Evolutionary conservation across 805 yeast genomes (phyloP).

Genomic region (Candida mattraensis): DNA sequence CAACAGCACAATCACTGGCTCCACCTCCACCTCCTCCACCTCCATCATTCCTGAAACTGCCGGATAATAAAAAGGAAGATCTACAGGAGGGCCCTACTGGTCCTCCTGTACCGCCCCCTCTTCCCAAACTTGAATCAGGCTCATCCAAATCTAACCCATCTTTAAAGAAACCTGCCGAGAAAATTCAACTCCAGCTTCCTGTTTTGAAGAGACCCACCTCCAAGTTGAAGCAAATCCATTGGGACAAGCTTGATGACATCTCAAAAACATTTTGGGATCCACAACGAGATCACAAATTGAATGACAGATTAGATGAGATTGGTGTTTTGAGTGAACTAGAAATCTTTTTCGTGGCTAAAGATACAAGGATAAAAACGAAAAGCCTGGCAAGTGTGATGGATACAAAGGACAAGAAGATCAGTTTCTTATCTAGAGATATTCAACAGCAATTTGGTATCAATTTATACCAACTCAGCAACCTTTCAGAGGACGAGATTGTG

Average conservation of each 20-base stretch:
- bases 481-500: constrained; percentile 55
- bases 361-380: constrained; percentile 24
- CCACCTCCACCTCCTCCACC: constrained; percentile 18
- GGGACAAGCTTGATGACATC: constrained; percentile 70
- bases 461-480: constrained; percentile 57
- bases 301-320: constrained; percentile 48
- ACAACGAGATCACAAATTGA: constrained; percentile 42
- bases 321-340: constrained; percentile 72
- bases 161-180: constrained; percentile 1
- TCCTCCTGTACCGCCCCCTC: constrained; percentile 19
- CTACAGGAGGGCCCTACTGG: constrained; percentile 4
- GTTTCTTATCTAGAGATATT: constrained; percentile 66
- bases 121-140: constrained; percentile 8
- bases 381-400: constrained; percentile 34
- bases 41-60: not conserved
- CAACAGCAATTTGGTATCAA: constrained; percentile 83
- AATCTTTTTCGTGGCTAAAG: constrained; percentile 48
- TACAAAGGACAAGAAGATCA: constrained; percentile 46
- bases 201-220: constrained; percentile 22
- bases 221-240: constrained; percentile 74
- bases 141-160: constrained; percentile 1
- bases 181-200: not conserved
- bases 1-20: constrained; percentile 27
- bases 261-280: constrained; percentile 65
- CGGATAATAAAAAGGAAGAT: constrained; percentile 1